Percentiles rank a stretch among this genome's conserved stretches.
Evolutionary conservation across 2,329 filamentous ascomycete species (phyloP).

Genomic region (Coleophoma eucalyptorum): DNA sequence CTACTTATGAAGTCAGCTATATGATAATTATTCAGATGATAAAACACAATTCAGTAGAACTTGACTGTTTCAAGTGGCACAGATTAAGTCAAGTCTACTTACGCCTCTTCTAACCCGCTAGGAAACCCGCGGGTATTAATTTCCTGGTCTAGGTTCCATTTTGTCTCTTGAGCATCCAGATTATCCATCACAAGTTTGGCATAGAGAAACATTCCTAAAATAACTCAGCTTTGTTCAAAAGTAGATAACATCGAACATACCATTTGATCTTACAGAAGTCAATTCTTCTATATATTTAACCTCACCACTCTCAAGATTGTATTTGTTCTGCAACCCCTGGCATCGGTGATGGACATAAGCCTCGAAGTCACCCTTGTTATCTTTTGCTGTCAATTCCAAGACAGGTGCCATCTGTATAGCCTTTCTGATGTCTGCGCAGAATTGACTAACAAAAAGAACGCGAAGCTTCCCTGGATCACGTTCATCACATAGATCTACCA

Average conservation of each 20-base stretch:
- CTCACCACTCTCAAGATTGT: too few species aligned
- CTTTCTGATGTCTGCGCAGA: constrained; percentile 26
- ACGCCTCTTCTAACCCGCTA: constrained; percentile 12
- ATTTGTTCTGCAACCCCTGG: constrained; percentile 16
- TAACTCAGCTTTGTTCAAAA: constrained; percentile 1
- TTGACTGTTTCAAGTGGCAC: too few species aligned
- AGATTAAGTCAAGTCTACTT: too few species aligned
- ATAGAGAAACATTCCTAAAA: constrained; percentile 27
- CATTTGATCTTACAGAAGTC: constrained; percentile 15
- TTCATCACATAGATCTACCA: constrained; percentile 2
- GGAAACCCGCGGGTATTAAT: constrained; percentile 8
- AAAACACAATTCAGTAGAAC: neutral
- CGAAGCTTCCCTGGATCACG: constrained; percentile 16
- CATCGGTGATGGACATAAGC: constrained; percentile 23
- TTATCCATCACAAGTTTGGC: constrained; percentile 24
- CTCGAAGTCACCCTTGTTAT: constrained; percentile 29
- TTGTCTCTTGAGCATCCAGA: constrained; percentile 11
- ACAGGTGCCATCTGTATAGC: constrained; percentile 18
- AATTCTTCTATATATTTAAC: constrained; percentile 14
- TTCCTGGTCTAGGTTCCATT: constrained; percentile 5
- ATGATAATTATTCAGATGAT: constrained; percentile 2
- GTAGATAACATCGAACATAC: too few species aligned
- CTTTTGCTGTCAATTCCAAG: constrained; percentile 17
- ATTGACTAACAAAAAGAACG: constrained; percentile 32
- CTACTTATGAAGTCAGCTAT: neutral